Conservation (phyloP, 73 alveolate genomes). For the Effrenium voratum region DNA sequence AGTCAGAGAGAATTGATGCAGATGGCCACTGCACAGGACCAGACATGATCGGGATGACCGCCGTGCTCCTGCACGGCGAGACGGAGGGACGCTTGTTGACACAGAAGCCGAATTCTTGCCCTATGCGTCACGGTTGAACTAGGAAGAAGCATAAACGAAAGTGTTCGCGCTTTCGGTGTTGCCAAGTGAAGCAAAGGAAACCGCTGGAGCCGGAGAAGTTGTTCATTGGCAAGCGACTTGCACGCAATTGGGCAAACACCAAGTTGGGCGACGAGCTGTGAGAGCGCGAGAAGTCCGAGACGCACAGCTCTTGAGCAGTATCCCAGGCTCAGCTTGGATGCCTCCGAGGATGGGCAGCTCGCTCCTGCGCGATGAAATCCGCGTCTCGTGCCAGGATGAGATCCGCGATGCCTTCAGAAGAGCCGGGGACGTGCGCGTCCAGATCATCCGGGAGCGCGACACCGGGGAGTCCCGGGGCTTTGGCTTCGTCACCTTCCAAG, state of each 20-base stretch:
- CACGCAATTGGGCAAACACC: neutral
- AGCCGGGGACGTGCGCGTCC: conserved; percentile 48
- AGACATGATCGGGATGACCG: conserved; percentile 72
- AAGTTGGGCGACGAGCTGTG: neutral
- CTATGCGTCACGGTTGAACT: too few species aligned
- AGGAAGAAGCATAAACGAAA: too few species aligned
- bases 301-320: neutral
- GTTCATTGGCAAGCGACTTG: conserved; percentile 49
- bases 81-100: conserved; percentile 19
- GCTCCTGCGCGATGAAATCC: neutral
- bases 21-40: neutral
- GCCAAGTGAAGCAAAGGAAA: conserved; percentile 3
- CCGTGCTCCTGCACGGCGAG: conserved; percentile 44
- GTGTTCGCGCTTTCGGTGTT: too few species aligned
- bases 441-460: conserved; percentile 76
- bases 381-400: conserved; percentile 16
- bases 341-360: neutral
- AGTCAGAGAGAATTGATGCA: neutral
- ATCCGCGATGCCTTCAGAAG: conserved; percentile 59
- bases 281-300: neutral
- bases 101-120: too few species aligned
- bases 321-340: conserved; percentile 3
- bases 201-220: conserved; percentile 69
- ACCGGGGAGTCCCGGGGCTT: conserved; percentile 76
- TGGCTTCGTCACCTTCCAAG: conserved; percentile 85